Conservation (phyloP, 768 basidiomycete species). For the Mycena albidolilacea region DNA sequence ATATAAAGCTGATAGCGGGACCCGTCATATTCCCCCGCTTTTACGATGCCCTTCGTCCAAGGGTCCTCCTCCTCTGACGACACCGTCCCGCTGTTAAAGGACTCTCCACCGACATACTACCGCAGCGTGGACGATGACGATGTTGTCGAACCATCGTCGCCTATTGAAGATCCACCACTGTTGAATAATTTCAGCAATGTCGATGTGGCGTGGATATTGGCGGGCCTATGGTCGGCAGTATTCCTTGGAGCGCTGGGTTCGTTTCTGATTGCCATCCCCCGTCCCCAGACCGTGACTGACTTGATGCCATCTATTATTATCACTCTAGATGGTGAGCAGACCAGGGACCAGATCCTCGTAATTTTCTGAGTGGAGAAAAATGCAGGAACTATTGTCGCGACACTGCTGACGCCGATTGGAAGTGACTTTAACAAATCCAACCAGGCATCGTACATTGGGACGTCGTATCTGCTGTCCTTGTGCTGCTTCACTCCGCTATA, state of each 20-base stretch:
- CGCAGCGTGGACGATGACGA: constrained; percentile 61
- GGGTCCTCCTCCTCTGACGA: constrained; percentile 62
- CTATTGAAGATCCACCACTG: constrained; percentile 49
- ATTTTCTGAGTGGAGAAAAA: constrained; percentile 25
- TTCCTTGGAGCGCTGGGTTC: constrained; percentile 88
- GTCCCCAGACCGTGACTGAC: constrained; percentile 31
- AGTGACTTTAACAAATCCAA: constrained; percentile 87
- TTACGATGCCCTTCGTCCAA: constrained; percentile 60
- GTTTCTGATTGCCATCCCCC: constrained; percentile 39
- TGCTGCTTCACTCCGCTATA: constrained; percentile 94
- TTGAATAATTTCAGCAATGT: constrained; percentile 63
- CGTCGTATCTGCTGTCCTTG: constrained; percentile 88
- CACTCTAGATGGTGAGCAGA: constrained; percentile 34
- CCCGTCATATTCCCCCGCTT: constrained; percentile 40
- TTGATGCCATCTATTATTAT: constrained; percentile 33
- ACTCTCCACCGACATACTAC: constrained; percentile 62
- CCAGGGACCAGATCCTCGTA: constrained; percentile 29
- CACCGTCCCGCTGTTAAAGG: constrained; percentile 71
- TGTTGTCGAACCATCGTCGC: constrained; percentile 49
- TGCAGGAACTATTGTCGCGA: constrained; percentile 88
- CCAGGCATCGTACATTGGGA: constrained; percentile 90
- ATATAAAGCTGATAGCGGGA: constrained; percentile 36
- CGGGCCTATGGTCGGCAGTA: constrained; percentile 86
- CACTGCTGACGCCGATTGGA: constrained; percentile 87
- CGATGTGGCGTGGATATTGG: constrained; percentile 81